Conservation (phyloP, 1,284 basidiomycete species). For the Microbotryum saponariae region DNA sequence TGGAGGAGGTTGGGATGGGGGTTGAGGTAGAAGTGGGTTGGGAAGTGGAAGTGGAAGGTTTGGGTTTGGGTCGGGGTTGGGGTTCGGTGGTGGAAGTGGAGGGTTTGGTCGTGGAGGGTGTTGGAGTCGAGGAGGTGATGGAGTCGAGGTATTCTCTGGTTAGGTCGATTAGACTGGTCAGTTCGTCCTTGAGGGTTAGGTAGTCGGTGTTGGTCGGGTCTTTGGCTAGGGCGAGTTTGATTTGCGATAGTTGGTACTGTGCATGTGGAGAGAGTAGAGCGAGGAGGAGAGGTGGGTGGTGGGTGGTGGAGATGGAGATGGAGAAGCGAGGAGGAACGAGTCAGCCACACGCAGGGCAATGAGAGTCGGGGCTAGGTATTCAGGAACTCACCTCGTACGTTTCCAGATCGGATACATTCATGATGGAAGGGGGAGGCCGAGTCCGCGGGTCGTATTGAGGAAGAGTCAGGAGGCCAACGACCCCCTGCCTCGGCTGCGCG, state of each 20-base stretch:
- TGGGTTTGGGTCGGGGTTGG: slow-evolving; percentile 3
- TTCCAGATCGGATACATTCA: slow-evolving; percentile 27
- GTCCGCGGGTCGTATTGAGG: too few relatives aligned
- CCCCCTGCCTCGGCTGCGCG: too few relatives aligned
- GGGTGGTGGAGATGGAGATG: background rate
- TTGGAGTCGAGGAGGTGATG: slow-evolving; percentile 13
- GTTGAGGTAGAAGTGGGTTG: background rate
- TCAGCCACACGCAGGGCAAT: too few relatives aligned
- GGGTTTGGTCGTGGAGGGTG: background rate
- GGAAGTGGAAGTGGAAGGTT: slow-evolving; percentile 7
- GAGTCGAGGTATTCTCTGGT: slow-evolving; percentile 62
- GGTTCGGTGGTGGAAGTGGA: slow-evolving; percentile 1
- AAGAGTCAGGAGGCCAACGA: too few relatives aligned
- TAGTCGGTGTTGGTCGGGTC: slow-evolving; percentile 75
- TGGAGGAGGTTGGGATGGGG: background rate
- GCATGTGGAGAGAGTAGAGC: background rate
- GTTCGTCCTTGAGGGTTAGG: slow-evolving; percentile 62
- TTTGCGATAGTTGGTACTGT: slow-evolving; percentile 49
- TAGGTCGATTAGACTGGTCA: slow-evolving; percentile 81
- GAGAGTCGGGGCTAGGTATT: too few relatives aligned
- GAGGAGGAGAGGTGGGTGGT: background rate
- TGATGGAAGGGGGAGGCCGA: background rate
- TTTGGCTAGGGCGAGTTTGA: slow-evolving; percentile 70
- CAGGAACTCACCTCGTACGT: slow-evolving; percentile 21
- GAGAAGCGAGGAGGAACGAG: background rate